A percentile compares a stretch with the other conserved stretches of the same genome.
Conservation (phyloP, 495 filamentous ascomycete genomes). For the Aspergillus ellipticus region DNA sequence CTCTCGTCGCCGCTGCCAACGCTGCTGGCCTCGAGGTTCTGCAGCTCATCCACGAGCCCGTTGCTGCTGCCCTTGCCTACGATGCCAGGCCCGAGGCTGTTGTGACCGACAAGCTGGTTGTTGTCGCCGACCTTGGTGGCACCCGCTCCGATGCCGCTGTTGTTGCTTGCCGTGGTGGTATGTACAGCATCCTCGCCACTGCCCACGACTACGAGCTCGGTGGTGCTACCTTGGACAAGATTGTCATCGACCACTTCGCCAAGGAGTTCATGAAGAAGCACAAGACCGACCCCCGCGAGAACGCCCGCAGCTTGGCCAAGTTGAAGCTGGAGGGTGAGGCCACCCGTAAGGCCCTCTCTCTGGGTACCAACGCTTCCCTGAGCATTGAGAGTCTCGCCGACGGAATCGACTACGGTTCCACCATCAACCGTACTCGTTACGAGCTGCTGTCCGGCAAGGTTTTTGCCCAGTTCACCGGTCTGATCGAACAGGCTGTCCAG, state of each 20-base stretch:
- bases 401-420: constrained; percentile 85
- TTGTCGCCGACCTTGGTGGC: constrained; percentile 91
- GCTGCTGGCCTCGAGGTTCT: constrained; percentile 83
- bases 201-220: constrained; percentile 91
- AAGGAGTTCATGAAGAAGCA: constrained; percentile 98
- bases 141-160: constrained; percentile 90
- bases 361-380: constrained; percentile 83
- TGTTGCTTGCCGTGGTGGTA: constrained; percentile 83
- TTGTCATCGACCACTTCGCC: constrained; percentile 91
- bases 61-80: constrained; percentile 86
- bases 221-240: constrained; percentile 77
- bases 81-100: constrained; percentile 78
- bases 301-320: constrained; percentile 80
- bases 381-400: constrained; percentile 84
- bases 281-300: constrained; percentile 80
- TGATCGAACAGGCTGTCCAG: constrained; percentile 79
- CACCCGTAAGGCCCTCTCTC: constrained; percentile 82
- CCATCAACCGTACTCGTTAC: constrained; percentile 88
- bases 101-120: constrained; percentile 77
- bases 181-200: constrained; percentile 93
- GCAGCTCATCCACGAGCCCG: constrained; percentile 90
- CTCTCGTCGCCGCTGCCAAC: constrained; percentile 71
- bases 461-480: constrained; percentile 77
- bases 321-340: constrained; percentile 86
- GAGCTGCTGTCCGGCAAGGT: constrained; percentile 83